Base-by-base conservation (phyloP, 169 alveolate genomes). In the Eimeria acervulina region DNA sequence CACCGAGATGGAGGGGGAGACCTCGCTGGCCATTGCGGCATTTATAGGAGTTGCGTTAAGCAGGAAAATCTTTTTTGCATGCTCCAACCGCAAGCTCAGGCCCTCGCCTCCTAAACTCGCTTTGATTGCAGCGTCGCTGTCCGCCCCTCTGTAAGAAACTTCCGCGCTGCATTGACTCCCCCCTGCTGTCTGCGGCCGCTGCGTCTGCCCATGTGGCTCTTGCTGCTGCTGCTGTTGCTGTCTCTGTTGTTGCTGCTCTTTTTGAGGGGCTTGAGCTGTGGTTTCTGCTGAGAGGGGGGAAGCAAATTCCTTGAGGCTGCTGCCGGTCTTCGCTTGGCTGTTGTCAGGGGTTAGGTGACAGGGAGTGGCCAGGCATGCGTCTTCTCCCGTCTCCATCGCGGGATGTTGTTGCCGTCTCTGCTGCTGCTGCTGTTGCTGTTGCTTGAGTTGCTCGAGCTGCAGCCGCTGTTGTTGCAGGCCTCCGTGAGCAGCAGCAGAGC, bases 41-140 rank as follows among this genome's bases (percentile, higher is more conserved):
- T 31, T 36, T 2, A 85, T 55, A 31, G 93, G 93, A 7, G 52
- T 36, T 1, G 80, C 7, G 59, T 55, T 85, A 6, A 85, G 93
- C 80, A 85, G 93, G 55, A 85, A 70, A 8, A 15, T 72, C 55
- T 85, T 31, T 80, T 51, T 52, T n/a, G 66, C 72, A 38, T 85
- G 93, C 59, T 85, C 93, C 33, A 85, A 70, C 42, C 93, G 93
- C 74, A 85, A 31, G 26, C 59, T 59, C 55, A 85, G 42, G 36
- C 93, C 93, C 36, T 85, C 93, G 55, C 93, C 93, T n/a, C 28
- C 93, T 40, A 85, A 68, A 6, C 93, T 44, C 78, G 31, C 93
- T 23, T 59, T 44, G 12, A 33, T 28, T 26, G 88, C 33, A 13
- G 88, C 55, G 38, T 28, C 26, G 10, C n/a, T 31, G 28, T 10